Base-by-base conservation (phyloP, 345 rosid genomes). In the Jatropha curcas region DNA sequence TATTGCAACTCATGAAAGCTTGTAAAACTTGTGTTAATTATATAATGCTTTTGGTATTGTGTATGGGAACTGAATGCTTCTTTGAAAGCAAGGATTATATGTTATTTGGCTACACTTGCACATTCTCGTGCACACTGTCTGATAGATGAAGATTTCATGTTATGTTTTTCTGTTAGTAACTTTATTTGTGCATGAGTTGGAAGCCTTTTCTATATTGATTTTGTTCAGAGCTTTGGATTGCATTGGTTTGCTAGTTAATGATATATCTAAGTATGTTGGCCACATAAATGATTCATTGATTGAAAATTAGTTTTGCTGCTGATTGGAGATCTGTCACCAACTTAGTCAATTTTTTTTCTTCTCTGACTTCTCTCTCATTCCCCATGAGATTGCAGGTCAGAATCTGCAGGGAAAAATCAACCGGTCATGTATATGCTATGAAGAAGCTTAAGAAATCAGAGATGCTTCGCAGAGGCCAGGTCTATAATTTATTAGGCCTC, bases 381-480 rank as follows among this genome's bases (percentile, higher is more conserved):
- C 37, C 25, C 51, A 28, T 55, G 73, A 41, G 43, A 39, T 41
- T 61, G 74, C 81, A 94, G 98, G 99, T 95, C 77, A 87, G 99
- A 85, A 65, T 95, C 55, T 92, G 98, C 76, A 87, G 75, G 81
- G 98, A 95, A 82, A 93, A 88, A 85, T 81, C 92, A 53, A 86
- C 98, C 25, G 89, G 96, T 64, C 89, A 93, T 71, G 98, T 96
- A 59, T 93, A 91, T 79, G 99, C 99, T 34, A 95, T 95, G 99
- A 95, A 95, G 81, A 91, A 89, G 76, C 96, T 90, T 50, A 90
- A 87, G 82, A 90, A 90, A 77, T 87, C 96, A 7, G 98, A 94
- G 88, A 94, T 94, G 97, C 97, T 94, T 83, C 95, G 97, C 25
- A 85, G 98, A 82, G 98, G 98, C 83, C 98, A 94, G 55, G 75